These are phyloP conservation scores for Melastoma malabathricum DNA, from an alignment of 345 rosid species.

Conservation along the genomic window DNA sequence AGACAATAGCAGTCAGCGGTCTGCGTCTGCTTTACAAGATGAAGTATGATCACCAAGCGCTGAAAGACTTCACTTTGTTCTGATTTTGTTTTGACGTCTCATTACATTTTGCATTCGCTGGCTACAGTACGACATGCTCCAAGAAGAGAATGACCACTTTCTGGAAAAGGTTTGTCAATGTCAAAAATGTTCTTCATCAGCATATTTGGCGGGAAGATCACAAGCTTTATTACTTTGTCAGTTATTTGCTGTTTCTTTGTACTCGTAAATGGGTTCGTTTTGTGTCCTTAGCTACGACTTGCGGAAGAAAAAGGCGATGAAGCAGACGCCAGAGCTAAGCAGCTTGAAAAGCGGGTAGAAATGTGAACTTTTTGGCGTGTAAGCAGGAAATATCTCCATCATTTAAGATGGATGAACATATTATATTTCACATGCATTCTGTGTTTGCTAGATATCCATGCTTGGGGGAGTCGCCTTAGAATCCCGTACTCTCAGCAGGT, in stretches of 20 bases:
- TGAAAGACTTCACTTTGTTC: not conserved
- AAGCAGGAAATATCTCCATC: not conserved
- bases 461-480: slow-evolving; percentile 81
- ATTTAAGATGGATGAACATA: no score
- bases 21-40: slow-evolving; percentile 68
- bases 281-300: slow-evolving; percentile 64
- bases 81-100: not conserved
- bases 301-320: slow-evolving; percentile 82
- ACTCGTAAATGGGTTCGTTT: not conserved
- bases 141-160: slow-evolving; percentile 17
- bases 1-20: slow-evolving; percentile 37
- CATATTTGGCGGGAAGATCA: not conserved
- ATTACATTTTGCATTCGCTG: not conserved
- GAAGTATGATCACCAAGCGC: slow-evolving; percentile 36
- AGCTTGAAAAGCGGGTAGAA: slow-evolving; percentile 73
- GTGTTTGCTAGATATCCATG: slow-evolving; percentile 43
- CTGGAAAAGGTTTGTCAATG: slow-evolving; percentile 12
- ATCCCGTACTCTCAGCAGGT: slow-evolving; percentile 78
- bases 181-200: not conserved
- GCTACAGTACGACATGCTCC: slow-evolving; percentile 40
- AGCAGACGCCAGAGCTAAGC: slow-evolving; percentile 72
- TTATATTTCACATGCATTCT: not conserved
- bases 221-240: not conserved
- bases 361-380: not conserved
- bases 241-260: not conserved